phyloP scores from a whole-genome alignment of 495 filamentous ascomycete genomes.

The Podospora fimiseda region DNA sequence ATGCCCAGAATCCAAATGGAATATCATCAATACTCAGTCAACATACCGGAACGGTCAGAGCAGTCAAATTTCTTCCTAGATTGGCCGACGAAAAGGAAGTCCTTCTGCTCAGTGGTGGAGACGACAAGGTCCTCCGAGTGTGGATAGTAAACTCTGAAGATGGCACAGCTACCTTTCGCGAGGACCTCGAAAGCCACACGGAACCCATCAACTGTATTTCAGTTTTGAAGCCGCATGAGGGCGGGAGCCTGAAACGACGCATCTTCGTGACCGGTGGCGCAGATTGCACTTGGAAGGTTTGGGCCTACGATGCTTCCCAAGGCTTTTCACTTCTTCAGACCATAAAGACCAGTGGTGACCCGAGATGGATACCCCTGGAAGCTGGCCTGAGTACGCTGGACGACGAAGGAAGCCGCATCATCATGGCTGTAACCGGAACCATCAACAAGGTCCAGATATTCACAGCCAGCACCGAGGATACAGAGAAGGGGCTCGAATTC shows the following conservation, averaged over 20 bases:
- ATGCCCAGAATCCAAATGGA: conserved; percentile 49
- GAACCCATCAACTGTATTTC: conserved; percentile 76
- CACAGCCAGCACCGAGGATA: conserved; percentile 39
- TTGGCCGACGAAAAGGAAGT: conserved; percentile 37
- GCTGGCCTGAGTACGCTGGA: conserved; percentile 59
- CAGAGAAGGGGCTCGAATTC: conserved; percentile 43
- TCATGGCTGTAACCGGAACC: conserved; percentile 82
- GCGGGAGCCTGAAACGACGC: conserved; percentile 15
- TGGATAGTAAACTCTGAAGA: conserved; percentile 49
- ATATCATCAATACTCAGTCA: conserved; percentile 67
- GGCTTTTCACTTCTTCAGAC: conserved; percentile 54
- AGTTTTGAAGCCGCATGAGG: conserved; percentile 37
- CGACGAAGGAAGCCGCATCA: conserved; percentile 37
- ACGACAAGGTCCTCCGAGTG: conserved; percentile 70
- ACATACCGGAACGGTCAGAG: conserved; percentile 77
- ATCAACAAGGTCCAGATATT: conserved; percentile 71
- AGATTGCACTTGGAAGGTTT: conserved; percentile 77
- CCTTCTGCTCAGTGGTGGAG: conserved; percentile 70
- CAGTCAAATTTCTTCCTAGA: conserved; percentile 67
- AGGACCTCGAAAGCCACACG: conserved; percentile 56
- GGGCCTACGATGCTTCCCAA: conserved; percentile 50
- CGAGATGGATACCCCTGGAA: conserved; percentile 65
- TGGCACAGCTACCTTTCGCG: conserved; percentile 30
- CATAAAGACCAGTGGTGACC: conserved; percentile 61
- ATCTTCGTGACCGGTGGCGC: conserved; percentile 67